Percentiles rank a stretch among this genome's conserved stretches.
phyloP scores from a whole-genome alignment of 129 eudicot species.

The Logfia minima region DNA sequence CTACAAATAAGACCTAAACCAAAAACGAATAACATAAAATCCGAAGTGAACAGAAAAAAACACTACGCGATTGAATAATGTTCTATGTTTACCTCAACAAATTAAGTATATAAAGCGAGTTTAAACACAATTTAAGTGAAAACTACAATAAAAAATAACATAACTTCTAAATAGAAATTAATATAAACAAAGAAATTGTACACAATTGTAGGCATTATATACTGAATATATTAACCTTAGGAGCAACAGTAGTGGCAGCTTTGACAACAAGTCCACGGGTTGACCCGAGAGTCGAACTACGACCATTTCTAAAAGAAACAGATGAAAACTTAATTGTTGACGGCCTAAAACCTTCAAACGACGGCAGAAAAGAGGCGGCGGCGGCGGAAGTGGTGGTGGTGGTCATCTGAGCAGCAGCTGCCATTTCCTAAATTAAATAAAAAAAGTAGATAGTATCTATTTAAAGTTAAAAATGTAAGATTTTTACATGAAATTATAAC shows the following conservation, averaged over 20 bases:
- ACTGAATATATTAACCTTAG: conserved; percentile 51
- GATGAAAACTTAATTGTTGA: conserved; percentile 36
- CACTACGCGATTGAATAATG: not conserved
- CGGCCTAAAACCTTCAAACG: conserved; percentile 70
- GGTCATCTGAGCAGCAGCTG: conserved; percentile 69
- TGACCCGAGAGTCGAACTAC: conserved; percentile 40
- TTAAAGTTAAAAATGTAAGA: not conserved
- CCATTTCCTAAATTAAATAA: conserved; percentile 48
- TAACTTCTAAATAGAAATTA: not conserved
- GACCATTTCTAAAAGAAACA: conserved; percentile 45
- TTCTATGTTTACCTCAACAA: not conserved
- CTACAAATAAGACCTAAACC: too few relatives aligned
- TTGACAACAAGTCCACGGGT: conserved; percentile 64
- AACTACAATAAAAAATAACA: not conserved
- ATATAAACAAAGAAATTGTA: too few relatives aligned
- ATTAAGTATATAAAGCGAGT: too few relatives aligned
- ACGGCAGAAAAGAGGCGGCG: conserved; percentile 55
- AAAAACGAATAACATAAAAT: too few relatives aligned
- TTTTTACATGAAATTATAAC: not conserved
- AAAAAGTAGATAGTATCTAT: not conserved
- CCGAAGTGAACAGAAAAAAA: not conserved
- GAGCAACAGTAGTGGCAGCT: conserved; percentile 87
- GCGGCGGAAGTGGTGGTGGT: conserved; percentile 54
- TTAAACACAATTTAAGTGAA: not conserved
- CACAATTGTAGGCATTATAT: not conserved